Evolutionary conservation across 1,284 basidiomycete genomes (phyloP).

Genomic region (Trametes hirsuta): DNA sequence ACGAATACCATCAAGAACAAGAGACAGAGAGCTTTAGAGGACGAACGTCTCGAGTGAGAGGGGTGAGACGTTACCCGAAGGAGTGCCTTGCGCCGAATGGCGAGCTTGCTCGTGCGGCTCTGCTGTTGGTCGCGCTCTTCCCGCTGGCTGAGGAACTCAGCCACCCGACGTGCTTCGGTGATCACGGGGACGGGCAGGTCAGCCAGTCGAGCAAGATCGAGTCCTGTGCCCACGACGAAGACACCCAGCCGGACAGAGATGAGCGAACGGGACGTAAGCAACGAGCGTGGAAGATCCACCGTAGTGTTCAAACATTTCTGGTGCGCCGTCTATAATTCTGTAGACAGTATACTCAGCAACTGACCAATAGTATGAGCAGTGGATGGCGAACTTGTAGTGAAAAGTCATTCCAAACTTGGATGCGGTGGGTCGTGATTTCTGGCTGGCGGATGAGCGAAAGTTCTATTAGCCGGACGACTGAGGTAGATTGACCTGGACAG

Average conservation of each 20-base stretch:
- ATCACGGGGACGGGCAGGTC: constrained; percentile 77
- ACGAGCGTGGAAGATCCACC: constrained; percentile 42
- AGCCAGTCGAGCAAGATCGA: constrained; percentile 84
- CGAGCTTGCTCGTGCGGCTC: constrained; percentile 62
- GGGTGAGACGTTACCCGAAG: constrained; percentile 52
- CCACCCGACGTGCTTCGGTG: constrained; percentile 61
- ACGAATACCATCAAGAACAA: neutral
- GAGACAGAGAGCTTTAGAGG: neutral
- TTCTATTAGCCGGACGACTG: neutral
- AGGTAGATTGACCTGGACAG: constrained; percentile 65
- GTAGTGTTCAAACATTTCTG: constrained; percentile 64
- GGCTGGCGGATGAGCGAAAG: neutral
- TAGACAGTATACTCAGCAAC: neutral
- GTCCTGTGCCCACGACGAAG: constrained; percentile 46
- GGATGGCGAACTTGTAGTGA: constrained; percentile 68
- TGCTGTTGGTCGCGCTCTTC: constrained; percentile 61
- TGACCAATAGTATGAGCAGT: neutral
- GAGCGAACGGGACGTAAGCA: neutral
- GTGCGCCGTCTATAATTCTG: constrained; percentile 69
- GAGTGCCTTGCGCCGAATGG: constrained; percentile 66
- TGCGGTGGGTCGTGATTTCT: constrained; percentile 56
- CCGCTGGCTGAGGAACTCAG: constrained; percentile 59
- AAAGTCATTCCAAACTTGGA: constrained; percentile 73
- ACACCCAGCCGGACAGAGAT: neutral
- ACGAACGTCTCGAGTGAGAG: neutral